Evolutionary conservation across 306 rosid genomes (phyloP).

Genomic region (Canavalia gladiata): DNA sequence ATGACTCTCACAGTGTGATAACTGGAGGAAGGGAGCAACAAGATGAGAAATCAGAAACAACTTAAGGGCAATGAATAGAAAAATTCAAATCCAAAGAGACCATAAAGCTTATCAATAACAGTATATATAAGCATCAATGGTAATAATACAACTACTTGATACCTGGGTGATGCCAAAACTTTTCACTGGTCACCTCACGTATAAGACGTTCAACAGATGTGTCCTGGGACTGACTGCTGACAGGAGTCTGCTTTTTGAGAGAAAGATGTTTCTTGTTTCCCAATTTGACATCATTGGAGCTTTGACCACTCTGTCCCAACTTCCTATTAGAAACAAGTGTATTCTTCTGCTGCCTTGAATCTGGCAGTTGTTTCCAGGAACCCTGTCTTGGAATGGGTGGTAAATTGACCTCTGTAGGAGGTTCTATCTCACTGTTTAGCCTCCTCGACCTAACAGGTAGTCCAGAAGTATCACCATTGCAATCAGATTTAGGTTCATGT

Average conservation of each 20-base stretch:
- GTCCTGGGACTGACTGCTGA: constrained; percentile 72
- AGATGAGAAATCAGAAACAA: constrained; percentile 60
- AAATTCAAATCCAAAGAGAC: constrained; percentile 38
- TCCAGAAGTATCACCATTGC: constrained; percentile 75
- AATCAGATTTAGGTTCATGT: constrained; percentile 71
- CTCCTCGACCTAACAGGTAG: constrained; percentile 67
- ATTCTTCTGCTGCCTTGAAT: constrained; percentile 76
- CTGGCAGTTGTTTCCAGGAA: constrained; percentile 86
- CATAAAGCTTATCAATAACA: constrained; percentile 31
- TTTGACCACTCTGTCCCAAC: constrained; percentile 64
- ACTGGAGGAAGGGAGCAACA: constrained; percentile 76
- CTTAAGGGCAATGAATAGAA: constrained; percentile 41
- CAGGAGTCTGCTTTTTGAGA: constrained; percentile 78
- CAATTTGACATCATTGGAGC: constrained; percentile 68
- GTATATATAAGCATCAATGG: constrained; percentile 2
- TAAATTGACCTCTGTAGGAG: constrained; percentile 66
- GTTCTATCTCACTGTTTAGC: constrained; percentile 70
- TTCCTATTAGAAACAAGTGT: constrained; percentile 68
- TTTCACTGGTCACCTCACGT: constrained; percentile 96
- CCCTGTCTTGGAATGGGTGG: constrained; percentile 87
- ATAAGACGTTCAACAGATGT: constrained; percentile 96
- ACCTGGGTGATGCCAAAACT: constrained; percentile 99
- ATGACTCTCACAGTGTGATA: constrained; percentile 75
- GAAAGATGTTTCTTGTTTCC: constrained; percentile 79
- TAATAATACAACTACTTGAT: constrained; percentile 42